Evolutionary conservation across 495 filamentous ascomycete genomes (phyloP).

Genomic region (Lasiosphaeris hirsuta): DNA sequence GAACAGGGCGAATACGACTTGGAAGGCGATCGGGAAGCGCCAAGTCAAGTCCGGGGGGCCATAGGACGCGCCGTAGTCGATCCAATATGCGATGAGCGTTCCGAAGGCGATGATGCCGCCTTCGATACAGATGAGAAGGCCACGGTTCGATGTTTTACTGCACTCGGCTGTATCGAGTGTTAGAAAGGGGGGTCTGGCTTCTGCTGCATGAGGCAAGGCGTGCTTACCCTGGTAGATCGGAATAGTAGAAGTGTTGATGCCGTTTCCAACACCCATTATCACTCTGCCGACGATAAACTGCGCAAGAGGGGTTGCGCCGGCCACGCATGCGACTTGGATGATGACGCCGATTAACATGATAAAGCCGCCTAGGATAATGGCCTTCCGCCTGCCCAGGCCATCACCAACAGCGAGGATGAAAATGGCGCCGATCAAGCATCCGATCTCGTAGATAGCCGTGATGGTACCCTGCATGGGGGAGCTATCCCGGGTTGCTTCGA

Average conservation of each 20-base stretch:
- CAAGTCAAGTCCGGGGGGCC: conserved; percentile 62
- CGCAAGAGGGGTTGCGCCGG: conserved; percentile 39
- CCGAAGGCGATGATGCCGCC: conserved; percentile 78
- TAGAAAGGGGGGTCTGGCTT: neutral
- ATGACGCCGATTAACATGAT: conserved; percentile 74
- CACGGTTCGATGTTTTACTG: conserved; percentile 71
- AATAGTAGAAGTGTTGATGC: conserved; percentile 74
- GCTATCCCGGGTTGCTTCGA: conserved; percentile 62
- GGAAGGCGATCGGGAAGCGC: conserved; percentile 83
- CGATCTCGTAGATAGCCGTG: conserved; percentile 81
- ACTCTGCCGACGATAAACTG: conserved; percentile 76
- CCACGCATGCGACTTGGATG: conserved; percentile 60
- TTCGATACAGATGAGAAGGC: conserved; percentile 80
- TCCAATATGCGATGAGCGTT: conserved; percentile 76
- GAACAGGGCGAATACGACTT: conserved; percentile 68
- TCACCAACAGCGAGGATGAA: conserved; percentile 69
- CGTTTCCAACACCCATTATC: conserved; percentile 73
- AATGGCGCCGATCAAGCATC: conserved; percentile 71
- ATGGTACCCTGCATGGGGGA: conserved; percentile 75
- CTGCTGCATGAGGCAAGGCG: neutral
- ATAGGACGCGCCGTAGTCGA: conserved; percentile 74
- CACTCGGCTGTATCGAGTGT: conserved; percentile 47
- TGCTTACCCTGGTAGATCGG: conserved; percentile 74
- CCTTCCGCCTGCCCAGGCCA: conserved; percentile 57
- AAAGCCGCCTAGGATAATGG: conserved; percentile 54